phyloP scores from a whole-genome alignment of 257 asterid species.

The Solanum chilense region DNA sequence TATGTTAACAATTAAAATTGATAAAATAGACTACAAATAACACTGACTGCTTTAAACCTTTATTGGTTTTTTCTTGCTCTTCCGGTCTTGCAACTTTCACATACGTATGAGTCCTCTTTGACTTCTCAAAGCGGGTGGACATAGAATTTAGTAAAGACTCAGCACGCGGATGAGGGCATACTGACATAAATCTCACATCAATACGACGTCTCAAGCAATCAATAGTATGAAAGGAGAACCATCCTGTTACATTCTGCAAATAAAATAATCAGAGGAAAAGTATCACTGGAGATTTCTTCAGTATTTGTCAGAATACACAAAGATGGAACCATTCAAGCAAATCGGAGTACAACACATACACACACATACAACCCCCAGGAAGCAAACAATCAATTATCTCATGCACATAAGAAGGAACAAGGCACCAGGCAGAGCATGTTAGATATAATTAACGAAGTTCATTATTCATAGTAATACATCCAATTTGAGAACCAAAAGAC shows the following conservation, averaged over 20 bases:
- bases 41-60: neutral
- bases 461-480: neutral
- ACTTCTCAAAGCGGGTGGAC: conserved; percentile 57
- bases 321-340: neutral
- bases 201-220: conserved; percentile 59
- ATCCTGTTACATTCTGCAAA: conserved; percentile 42
- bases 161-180: conserved; percentile 64
- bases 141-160: conserved; percentile 48
- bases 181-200: conserved; percentile 73
- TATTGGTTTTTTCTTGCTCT: conserved; percentile 37
- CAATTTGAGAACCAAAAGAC: neutral
- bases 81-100: conserved; percentile 33
- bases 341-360: neutral
- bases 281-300: neutral
- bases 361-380: neutral
- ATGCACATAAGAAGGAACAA: neutral
- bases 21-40: neutral
- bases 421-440: neutral
- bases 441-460: neutral
- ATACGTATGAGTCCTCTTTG: conserved; percentile 30
- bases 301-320: neutral
- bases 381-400: neutral
- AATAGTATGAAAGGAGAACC: conserved; percentile 57
- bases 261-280: neutral
- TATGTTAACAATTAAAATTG: neutral